Base-by-base conservation (phyloP, 2,329 filamentous ascomycete genomes). In the Arthrobotrys conoides region DNA sequence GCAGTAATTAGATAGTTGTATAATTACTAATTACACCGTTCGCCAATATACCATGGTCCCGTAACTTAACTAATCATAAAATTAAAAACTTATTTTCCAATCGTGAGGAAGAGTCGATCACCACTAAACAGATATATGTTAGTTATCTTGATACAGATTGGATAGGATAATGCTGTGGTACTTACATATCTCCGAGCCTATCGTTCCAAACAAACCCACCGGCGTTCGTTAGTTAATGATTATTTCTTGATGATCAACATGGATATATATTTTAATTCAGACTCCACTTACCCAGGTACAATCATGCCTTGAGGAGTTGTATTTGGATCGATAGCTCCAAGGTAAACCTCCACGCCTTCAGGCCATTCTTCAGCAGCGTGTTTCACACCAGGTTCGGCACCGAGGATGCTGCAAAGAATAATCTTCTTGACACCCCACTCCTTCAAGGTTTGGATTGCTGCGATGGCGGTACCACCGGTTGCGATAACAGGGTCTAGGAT, bases 401-500 rank as follows among this genome's bases (percentile, higher is more conserved):
- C 93, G 30, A 97, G 84, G 27, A 98, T 89, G 53, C 89, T 89
- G 30, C 97, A 85, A 48, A 97, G 89, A 49, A 97, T 86, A 70
- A 98, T 90, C 76, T 89, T 88, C 85, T 91, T 88, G n/a, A 94
- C 93, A 30, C 95, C 95, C 94, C 95, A 98, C 83, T 98, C 94
- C 68, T 88, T 89, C 76, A 98, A 87, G 0, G 93, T 94, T 83
- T 96, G 92, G 83, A 98, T 96, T 4, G 95, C 95, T 0, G 95
- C 95, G 33, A 90, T 91, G 75, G 93, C 93, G 1, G 95, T 98
- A 0, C 93, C 93, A 44, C 95, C 95, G 0, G 96, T 98, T 0
- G 95, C 96, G 83, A 98, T 96, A 81, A 98, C 90, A 2, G 95
- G 96, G 83, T 98, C 95, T 59, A 97, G 89, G 69, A 97, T 87